A percentile compares a stretch with the other conserved stretches of the same genome.
Evolutionary conservation across 108 stramenopile genomes (phyloP).

Genomic region (Discostella stelligeroides): DNA sequence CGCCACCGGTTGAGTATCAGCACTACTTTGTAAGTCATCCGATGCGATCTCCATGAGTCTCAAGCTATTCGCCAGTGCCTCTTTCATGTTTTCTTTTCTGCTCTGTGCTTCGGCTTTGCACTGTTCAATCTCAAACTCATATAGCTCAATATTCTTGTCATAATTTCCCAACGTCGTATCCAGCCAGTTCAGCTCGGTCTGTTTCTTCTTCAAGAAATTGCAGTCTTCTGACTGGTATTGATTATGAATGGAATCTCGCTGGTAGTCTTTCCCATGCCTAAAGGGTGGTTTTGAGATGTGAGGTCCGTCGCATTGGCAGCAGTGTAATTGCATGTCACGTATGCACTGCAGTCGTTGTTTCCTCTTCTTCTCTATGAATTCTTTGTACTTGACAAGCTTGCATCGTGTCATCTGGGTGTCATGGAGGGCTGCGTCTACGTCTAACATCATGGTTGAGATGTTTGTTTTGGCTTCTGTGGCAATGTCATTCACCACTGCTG

Average conservation of each 20-base stretch:
- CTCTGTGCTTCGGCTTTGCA: slow-evolving; percentile 17
- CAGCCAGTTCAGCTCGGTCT: slow-evolving; percentile 34
- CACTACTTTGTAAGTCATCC: slow-evolving; percentile 1
- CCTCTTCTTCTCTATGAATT: slow-evolving; percentile 44
- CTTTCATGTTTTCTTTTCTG: slow-evolving; percentile 37
- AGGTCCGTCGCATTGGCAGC: slow-evolving; percentile 45
- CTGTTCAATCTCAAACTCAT: slow-evolving; percentile 31
- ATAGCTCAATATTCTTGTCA: slow-evolving; percentile 22
- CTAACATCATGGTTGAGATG: slow-evolving; percentile 31
- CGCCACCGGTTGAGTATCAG: neutral
- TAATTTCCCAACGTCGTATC: slow-evolving; percentile 36
- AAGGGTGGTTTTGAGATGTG: slow-evolving; percentile 50
- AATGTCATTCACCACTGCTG: slow-evolving; percentile 27
- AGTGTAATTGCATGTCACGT: slow-evolving; percentile 41
- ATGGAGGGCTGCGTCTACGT: slow-evolving; percentile 23
- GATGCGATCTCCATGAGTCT: slow-evolving; percentile 46
- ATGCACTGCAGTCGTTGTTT: slow-evolving; percentile 33
- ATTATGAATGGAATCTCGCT: slow-evolving; percentile 29
- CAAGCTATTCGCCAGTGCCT: slow-evolving; percentile 43
- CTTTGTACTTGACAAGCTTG: slow-evolving; percentile 31
- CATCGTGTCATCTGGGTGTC: slow-evolving; percentile 24
- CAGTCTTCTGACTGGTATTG: slow-evolving; percentile 28
- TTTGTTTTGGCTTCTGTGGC: slow-evolving; percentile 28
- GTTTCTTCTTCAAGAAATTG: slow-evolving; percentile 33
- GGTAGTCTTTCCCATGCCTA: slow-evolving; percentile 42